phyloP scores from a whole-genome alignment of 148 eudicot genomes.

The Arctostaphylos glauca region DNA sequence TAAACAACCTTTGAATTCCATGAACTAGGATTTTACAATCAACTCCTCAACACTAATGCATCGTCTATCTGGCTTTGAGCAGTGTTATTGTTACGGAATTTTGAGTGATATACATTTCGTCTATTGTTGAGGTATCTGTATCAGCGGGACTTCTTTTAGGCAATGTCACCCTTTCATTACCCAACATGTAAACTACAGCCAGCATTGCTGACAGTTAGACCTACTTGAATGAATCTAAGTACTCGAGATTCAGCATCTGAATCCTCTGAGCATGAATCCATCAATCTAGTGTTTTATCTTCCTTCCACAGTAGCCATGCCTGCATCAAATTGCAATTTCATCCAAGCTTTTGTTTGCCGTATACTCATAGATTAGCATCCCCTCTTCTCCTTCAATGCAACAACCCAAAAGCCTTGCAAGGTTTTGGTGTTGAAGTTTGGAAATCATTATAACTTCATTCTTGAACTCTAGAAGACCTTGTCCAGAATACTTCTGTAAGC shows the following conservation, averaged over 20 bases:
- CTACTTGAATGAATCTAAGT: constrained; percentile 3
- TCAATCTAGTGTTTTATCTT: neutral
- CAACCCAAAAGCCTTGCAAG: no score
- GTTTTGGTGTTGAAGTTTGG: no score
- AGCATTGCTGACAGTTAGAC: neutral
- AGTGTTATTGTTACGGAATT: neutral
- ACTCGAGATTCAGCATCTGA: neutral
- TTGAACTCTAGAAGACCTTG: no score
- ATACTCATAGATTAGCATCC: no score
- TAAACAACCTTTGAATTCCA: neutral
- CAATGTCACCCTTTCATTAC: neutral
- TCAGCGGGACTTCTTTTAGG: neutral
- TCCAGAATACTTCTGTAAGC: no score
- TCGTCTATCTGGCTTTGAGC: constrained; percentile 6
- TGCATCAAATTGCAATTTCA: neutral
- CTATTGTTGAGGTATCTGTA: neutral
- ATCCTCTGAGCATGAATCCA: neutral
- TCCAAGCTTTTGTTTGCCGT: neutral
- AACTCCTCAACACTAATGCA: neutral
- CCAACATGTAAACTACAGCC: constrained; percentile 1
- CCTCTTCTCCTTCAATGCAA: no score
- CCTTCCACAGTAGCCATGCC: constrained; percentile 12
- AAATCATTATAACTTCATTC: no score
- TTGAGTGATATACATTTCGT: neutral
- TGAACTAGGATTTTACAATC: neutral